These are phyloP conservation scores for Mucor velutinosus DNA, from an alignment of 371 early-diverging fungal genomes.

Conservation along the genomic window DNA sequence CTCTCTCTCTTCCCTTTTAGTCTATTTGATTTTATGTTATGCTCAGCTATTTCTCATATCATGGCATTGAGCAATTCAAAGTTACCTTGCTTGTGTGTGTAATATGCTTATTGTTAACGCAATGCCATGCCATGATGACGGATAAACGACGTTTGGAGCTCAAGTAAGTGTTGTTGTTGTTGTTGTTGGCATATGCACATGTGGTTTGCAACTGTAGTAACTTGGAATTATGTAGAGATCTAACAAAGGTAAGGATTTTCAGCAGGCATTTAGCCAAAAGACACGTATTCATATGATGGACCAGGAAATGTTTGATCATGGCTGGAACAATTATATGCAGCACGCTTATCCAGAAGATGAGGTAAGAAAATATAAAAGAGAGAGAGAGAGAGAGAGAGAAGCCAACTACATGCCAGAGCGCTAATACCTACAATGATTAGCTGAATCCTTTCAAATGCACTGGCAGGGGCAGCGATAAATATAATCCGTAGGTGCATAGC, in stretches of 20 bases:
- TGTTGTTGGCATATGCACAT: background rate
- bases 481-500: constrained; percentile 52
- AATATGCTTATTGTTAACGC: background rate
- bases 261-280: background rate
- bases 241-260: constrained; percentile 29
- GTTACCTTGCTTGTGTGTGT: background rate
- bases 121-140: constrained; percentile 1
- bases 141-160: constrained; percentile 20
- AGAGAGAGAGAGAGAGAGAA: no score
- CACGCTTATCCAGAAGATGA: constrained; percentile 93
- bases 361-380: constrained; percentile 35
- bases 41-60: background rate
- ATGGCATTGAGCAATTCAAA: constrained; percentile 3
- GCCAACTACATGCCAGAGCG: no score
- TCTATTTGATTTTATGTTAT: background rate
- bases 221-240: constrained; percentile 17
- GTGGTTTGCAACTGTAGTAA: background rate
- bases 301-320: constrained; percentile 88
- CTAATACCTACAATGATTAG: constrained; percentile 25
- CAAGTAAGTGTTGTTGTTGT: no score
- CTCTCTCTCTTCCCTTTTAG: background rate
- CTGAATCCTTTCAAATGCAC: constrained; percentile 84
- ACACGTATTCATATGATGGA: background rate
- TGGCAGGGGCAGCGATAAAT: constrained; percentile 79
- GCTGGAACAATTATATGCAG: constrained; percentile 81